A percentile compares a stretch with the other conserved stretches of the same genome.
These are phyloP conservation scores for Peziza echinospora DNA, from an alignment of 495 filamentous ascomycete genomes.

Conservation along the genomic window DNA sequence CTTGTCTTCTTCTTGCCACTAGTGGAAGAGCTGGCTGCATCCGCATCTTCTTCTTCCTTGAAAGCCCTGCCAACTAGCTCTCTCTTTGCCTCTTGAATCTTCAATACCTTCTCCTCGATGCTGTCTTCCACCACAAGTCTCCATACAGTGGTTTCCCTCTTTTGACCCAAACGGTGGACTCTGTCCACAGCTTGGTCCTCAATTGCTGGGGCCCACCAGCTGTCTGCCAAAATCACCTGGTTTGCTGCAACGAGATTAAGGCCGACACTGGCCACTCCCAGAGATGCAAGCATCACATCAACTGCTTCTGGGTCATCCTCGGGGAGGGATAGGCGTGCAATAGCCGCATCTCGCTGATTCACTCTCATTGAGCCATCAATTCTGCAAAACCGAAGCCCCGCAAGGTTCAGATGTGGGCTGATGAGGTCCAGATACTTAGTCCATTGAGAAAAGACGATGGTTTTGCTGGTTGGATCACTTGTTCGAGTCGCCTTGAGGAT, in stretches of 20 bases:
- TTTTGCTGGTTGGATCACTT: conserved; percentile 48
- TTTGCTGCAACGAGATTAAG: conserved; percentile 78
- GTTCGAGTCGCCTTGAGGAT: conserved; percentile 48
- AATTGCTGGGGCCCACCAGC: conserved; percentile 86
- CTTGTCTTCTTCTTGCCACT: conserved; percentile 19
- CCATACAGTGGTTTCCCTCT: conserved; percentile 53
- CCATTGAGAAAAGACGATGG: conserved; percentile 83
- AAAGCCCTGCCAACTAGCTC: conserved; percentile 59
- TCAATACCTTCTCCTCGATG: conserved; percentile 68
- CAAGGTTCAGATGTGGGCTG: conserved; percentile 41
- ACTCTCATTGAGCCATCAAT: conserved; percentile 70
- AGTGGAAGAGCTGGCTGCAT: background rate
- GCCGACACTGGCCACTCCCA: conserved; percentile 68
- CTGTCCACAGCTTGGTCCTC: conserved; percentile 88
- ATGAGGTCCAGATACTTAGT: conserved; percentile 71
- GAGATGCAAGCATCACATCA: conserved; percentile 59
- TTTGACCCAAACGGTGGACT: conserved; percentile 76
- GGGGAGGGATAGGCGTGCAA: conserved; percentile 31
- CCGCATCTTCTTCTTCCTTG: conserved; percentile 26
- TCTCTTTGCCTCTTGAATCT: conserved; percentile 65
- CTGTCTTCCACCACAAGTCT: conserved; percentile 61
- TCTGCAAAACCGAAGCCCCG: conserved; percentile 42
- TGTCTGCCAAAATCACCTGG: conserved; percentile 65
- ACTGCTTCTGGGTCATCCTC: conserved; percentile 40
- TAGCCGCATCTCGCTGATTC: conserved; percentile 43